phyloP scores from a whole-genome alignment of 345 rosid species.

The Salix udensis region DNA sequence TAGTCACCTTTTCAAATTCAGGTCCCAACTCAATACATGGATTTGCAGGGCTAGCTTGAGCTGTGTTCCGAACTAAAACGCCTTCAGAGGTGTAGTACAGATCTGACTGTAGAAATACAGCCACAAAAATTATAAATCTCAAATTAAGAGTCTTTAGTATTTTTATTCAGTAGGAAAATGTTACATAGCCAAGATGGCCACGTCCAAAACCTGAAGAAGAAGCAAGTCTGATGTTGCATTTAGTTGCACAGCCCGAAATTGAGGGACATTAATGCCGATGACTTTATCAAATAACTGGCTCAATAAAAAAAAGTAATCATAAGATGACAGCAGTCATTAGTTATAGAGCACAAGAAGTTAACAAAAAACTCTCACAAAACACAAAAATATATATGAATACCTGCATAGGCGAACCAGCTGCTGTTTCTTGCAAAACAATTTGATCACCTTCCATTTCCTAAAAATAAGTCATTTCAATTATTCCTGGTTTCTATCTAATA shows the following conservation, averaged over 20 bases:
- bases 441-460: conserved; percentile 24
- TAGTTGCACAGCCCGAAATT: conserved; percentile 40
- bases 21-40: conserved; percentile 51
- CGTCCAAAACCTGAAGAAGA: conserved; percentile 44
- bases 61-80: conserved; percentile 31
- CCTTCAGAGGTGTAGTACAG: conserved; percentile 40
- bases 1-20: conserved; percentile 51
- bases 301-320: conserved; percentile 7
- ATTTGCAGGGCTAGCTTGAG: conserved; percentile 36
- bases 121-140: not conserved
- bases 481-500: not conserved
- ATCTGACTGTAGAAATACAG: conserved; percentile 53
- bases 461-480: not conserved
- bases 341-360: not conserved
- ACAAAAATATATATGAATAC: conserved; percentile 22
- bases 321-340: not conserved
- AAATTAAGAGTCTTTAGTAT: not conserved
- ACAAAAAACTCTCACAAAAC: not conserved
- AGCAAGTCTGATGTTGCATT: conserved; percentile 53
- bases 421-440: conserved; percentile 23
- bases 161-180: conserved; percentile 10
- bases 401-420: conserved; percentile 33
- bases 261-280: conserved; percentile 43
- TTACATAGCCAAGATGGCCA: not conserved
- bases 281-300: conserved; percentile 43